A percentile compares a stretch with the other conserved stretches of the same genome.
Conservation (phyloP, 768 basidiomycete genomes). For the Mycena crocata region DNA sequence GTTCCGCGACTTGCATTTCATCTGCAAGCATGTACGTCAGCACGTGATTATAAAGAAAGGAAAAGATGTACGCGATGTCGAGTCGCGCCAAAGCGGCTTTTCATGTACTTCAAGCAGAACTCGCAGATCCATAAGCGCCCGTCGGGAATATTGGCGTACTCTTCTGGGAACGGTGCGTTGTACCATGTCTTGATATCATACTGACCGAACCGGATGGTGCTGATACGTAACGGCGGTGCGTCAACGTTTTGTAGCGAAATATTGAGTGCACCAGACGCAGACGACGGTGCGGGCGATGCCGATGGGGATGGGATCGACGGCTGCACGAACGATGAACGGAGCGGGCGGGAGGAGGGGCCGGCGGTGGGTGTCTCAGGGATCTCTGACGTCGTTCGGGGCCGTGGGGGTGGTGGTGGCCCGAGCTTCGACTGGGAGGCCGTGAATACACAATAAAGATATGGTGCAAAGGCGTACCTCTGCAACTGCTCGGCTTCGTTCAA, state of each 20-base stretch:
- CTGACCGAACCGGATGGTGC: constrained; percentile 88
- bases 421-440: constrained; percentile 48
- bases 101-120: constrained; percentile 98
- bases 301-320: constrained; percentile 50
- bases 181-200: constrained; percentile 99
- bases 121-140: constrained; percentile 97
- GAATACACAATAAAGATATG: constrained; percentile 21
- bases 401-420: constrained; percentile 53
- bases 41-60: not conserved
- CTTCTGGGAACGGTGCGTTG: constrained; percentile 98
- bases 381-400: constrained; percentile 41
- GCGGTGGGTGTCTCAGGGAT: constrained; percentile 41
- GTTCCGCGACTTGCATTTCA: constrained; percentile 95
- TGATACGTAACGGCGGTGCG: constrained; percentile 70
- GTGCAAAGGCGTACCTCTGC: constrained; percentile 72
- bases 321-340: constrained; percentile 67
- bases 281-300: constrained; percentile 55
- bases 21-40: constrained; percentile 54
- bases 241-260: constrained; percentile 40
- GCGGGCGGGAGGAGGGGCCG: constrained; percentile 69
- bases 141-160: constrained; percentile 92
- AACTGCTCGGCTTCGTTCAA: constrained; percentile 74
- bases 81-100: constrained; percentile 86
- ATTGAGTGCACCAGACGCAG: constrained; percentile 46
- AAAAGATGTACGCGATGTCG: constrained; percentile 81